Evolutionary conservation across 1,139 yeast genomes (phyloP).

Genomic region (Dujonia santamariae): DNA sequence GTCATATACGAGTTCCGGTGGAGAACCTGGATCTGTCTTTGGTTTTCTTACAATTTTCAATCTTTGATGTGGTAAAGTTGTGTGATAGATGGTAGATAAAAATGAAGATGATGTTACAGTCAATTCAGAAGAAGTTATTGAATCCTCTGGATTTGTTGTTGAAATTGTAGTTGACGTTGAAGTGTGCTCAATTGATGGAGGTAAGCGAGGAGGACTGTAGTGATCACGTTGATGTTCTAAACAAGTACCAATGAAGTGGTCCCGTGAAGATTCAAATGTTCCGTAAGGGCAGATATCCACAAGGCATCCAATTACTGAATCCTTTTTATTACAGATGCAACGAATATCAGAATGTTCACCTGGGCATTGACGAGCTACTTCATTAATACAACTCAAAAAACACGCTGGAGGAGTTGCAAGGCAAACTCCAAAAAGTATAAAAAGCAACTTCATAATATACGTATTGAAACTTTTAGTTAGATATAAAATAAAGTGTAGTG

Average conservation of each 20-base stretch:
- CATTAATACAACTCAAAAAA: conserved; percentile 42
- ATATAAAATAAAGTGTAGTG: no score
- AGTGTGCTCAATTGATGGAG: background rate
- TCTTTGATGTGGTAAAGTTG: background rate
- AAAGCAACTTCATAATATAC: background rate
- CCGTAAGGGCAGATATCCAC: conserved; percentile 50
- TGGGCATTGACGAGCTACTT: conserved; percentile 33
- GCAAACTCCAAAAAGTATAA: conserved; percentile 9
- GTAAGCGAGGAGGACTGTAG: background rate
- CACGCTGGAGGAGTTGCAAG: conserved; percentile 55
- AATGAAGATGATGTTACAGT: background rate
- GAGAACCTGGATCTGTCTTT: conserved; percentile 2
- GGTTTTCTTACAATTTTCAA: conserved; percentile 6
- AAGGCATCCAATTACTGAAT: conserved; percentile 41
- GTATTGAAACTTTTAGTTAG: no score
- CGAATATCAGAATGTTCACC: conserved; percentile 30
- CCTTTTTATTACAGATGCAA: conserved; percentile 40
- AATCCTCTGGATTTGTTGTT: no score
- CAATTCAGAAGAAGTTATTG: no score
- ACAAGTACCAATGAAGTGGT: conserved; percentile 55
- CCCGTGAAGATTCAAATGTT: conserved; percentile 46
- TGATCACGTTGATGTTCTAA: conserved; percentile 30
- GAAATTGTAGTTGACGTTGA: background rate
- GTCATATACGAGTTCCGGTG: conserved; percentile 5
- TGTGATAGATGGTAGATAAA: background rate